Conservation (phyloP, 495 filamentous ascomycete genomes). For the Aspergillus bertholletiae region DNA sequence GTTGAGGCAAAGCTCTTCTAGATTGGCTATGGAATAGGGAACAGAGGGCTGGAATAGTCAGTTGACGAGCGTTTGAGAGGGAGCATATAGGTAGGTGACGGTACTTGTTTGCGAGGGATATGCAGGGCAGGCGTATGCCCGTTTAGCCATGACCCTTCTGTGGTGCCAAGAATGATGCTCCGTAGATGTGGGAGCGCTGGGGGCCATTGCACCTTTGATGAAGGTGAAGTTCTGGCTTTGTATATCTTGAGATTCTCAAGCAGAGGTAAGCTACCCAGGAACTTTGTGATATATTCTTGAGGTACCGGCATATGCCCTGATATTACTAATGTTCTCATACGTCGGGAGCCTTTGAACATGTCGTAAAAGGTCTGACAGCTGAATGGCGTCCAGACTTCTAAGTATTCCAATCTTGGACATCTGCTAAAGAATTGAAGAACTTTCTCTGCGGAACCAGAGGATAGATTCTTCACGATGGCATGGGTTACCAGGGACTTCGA, state of each 20-base stretch:
- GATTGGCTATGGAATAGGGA: constrained; percentile 28
- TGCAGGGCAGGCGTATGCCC: constrained; percentile 12
- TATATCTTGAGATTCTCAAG: constrained; percentile 42
- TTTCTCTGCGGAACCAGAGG: constrained; percentile 19
- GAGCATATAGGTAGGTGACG: background rate
- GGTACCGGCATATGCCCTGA: constrained; percentile 29
- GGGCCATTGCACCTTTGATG: constrained; percentile 22
- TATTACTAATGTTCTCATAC: constrained; percentile 40
- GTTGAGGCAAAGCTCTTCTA: constrained; percentile 34
- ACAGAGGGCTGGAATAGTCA: background rate
- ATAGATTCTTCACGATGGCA: constrained; percentile 34
- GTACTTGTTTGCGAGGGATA: constrained; percentile 16
- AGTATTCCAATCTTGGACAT: constrained; percentile 34
- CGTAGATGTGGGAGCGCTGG: constrained; percentile 31
- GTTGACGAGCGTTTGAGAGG: background rate
- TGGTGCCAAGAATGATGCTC: constrained; percentile 27
- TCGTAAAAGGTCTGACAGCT: constrained; percentile 22
- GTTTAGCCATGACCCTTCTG: background rate
- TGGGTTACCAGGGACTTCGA: constrained; percentile 38
- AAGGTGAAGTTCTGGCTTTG: constrained; percentile 17
- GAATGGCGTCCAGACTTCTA: constrained; percentile 26
- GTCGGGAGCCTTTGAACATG: constrained; percentile 30
- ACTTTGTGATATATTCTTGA: constrained; percentile 28
- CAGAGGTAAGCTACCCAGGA: constrained; percentile 34
- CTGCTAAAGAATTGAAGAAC: constrained; percentile 32